Evolutionary conservation across 768 basidiomycete species (phyloP), one percentile per base, ranked within the genome.

Genomic region (Amanita brunnescens): DNA sequence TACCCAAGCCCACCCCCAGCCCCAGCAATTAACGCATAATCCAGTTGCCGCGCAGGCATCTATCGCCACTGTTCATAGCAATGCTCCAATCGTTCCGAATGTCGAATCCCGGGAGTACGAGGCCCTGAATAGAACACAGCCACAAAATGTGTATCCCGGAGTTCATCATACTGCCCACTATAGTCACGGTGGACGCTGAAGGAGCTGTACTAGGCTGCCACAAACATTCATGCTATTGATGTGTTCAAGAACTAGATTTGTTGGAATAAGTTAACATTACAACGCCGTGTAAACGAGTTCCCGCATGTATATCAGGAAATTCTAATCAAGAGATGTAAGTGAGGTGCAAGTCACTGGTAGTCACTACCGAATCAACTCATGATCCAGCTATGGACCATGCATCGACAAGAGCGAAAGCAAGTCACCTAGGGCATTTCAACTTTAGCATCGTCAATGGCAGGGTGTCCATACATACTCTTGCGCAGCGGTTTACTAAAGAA

Each of bases 401-500:
- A 72, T 79, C 2, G 77, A 74, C 32, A 84, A 60, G 6, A 84
- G 60, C 12, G 73, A 68, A 21, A 74, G 62, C 24, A 85, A 61
- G 57, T 85, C 82, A 43, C 64, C 82, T 84, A 52, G 10, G 23
- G 21, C 42, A 24, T 12, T 23, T 6, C 14, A 16, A 52, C 35
- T 42, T 54, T 29, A 52, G 21, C 10, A 16, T 2, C 9, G n/a
- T 5, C 20, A 37, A 5, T 16, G 29, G 41, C 12, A 1, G 29
- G n/a, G 8, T n/a, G 1, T 6, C 12, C 14, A 39, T 13, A 59
- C 71, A 49, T 52, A 80, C 81, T 67, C 60, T 78, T 81, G 58
- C 72, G 78, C 35, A 87, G 65, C 10, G 86, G 86, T 65, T 88
- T 88, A 60, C 79, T 84, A 56, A 86, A 76, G 62, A 87, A 88